phyloP scores from a whole-genome alignment of 2,329 filamentous ascomycete species.

The Aspergillus uvarum region DNA sequence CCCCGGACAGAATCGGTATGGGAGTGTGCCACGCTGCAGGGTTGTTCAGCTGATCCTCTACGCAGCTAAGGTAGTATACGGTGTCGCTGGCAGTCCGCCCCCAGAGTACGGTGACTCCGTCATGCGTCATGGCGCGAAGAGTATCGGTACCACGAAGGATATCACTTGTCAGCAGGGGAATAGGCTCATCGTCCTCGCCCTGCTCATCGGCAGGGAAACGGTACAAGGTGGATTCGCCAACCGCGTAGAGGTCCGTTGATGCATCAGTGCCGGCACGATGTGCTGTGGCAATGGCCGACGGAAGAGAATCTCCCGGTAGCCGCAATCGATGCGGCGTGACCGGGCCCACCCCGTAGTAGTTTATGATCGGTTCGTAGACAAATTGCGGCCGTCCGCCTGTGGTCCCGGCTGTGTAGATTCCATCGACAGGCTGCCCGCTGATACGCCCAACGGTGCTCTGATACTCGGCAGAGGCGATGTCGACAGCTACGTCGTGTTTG shows the following conservation, averaged over 20 bases:
- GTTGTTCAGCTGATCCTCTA: neutral
- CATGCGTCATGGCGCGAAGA: constrained; percentile 1
- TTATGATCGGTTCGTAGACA: constrained; percentile 6
- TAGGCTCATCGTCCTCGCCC: neutral
- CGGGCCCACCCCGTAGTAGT: constrained; percentile 1
- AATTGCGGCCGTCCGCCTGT: neutral
- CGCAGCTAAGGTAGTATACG: constrained; percentile 7
- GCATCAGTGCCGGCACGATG: neutral
- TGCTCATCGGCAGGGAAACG: constrained; percentile 1
- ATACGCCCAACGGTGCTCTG: constrained; percentile 9
- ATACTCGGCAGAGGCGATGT: constrained; percentile 2
- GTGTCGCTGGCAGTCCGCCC: constrained; percentile 3
- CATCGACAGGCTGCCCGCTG: neutral
- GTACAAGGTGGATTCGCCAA: neutral
- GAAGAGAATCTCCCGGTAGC: neutral
- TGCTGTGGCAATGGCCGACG: constrained; percentile 9
- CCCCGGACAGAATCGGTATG: neutral
- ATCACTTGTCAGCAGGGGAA: neutral
- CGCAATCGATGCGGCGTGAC: neutral
- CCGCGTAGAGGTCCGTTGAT: constrained; percentile 7
- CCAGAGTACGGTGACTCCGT: constrained; percentile 1
- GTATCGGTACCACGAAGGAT: constrained; percentile 3
- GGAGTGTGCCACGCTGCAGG: constrained; percentile 8
- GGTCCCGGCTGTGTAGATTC: constrained; percentile 6
- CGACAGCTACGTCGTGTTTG: constrained; percentile 8